Percentiles rank a stretch among this genome's conserved stretches.
phyloP scores from a whole-genome alignment of 768 basidiomycete genomes.

The Suillus bovinus region DNA sequence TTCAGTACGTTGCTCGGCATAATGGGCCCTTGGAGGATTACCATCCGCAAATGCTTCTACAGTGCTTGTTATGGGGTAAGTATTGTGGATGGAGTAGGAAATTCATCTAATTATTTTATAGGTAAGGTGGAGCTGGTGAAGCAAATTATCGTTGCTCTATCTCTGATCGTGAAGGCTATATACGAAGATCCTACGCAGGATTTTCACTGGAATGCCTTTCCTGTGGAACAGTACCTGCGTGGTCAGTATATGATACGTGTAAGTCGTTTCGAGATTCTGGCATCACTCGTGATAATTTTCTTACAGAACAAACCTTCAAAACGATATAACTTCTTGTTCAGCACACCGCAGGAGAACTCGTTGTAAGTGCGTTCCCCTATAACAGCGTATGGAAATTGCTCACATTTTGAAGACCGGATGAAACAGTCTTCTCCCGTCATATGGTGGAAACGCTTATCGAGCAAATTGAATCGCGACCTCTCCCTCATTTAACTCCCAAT shows the following conservation, averaged over 20 bases:
- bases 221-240: constrained; percentile 47
- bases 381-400: constrained; percentile 8
- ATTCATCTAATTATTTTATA: constrained; percentile 30
- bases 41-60: constrained; percentile 90
- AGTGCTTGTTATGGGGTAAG: constrained; percentile 91
- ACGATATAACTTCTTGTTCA: constrained; percentile 56
- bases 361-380: constrained; percentile 39
- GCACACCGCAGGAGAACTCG: constrained; percentile 40
- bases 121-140: constrained; percentile 88
- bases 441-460: constrained; percentile 63
- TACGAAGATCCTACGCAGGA: constrained; percentile 10
- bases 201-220: constrained; percentile 48
- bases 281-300: not conserved
- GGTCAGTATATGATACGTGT: constrained; percentile 17
- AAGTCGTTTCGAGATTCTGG: constrained; percentile 14
- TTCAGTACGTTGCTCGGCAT: constrained; percentile 77
- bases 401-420: constrained; percentile 42
- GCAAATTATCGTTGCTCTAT: constrained; percentile 71
- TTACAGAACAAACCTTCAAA: constrained; percentile 28
- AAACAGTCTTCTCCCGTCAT: constrained; percentile 58
- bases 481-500: constrained; percentile 72
- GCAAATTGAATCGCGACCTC: constrained; percentile 57
- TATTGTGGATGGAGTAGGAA: constrained; percentile 3
- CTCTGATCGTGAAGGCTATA: constrained; percentile 29
- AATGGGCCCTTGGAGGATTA: constrained; percentile 91